phyloP scores from a whole-genome alignment of 164 flowering plant species.

The Tinospora cordifolia region DNA sequence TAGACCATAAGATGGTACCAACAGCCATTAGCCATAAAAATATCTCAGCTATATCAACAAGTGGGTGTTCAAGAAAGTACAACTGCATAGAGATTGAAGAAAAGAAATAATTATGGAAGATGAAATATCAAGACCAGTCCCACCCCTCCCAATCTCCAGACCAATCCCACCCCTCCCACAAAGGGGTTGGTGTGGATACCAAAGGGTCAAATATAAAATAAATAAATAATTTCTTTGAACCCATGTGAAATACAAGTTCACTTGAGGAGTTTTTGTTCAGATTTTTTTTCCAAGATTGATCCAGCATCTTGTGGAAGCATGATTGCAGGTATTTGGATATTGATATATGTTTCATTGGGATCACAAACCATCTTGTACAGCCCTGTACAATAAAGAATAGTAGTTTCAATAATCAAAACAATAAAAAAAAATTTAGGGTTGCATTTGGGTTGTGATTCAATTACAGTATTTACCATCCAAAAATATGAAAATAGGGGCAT shows the following conservation, averaged over 20 bases:
- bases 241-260: slow-evolving; percentile 15
- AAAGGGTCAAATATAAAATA: too few relatives aligned
- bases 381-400: slow-evolving; percentile 36
- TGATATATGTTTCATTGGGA: slow-evolving; percentile 58
- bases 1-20: slow-evolving; percentile 83
- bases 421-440: neutral
- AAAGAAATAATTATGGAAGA: neutral
- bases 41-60: slow-evolving; percentile 94
- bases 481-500: too few relatives aligned
- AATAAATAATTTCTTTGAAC: neutral
- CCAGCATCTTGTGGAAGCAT: slow-evolving; percentile 98
- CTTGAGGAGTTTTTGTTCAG: slow-evolving; percentile 48
- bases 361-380: slow-evolving; percentile 99
- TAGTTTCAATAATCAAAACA: neutral
- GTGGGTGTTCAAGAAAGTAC: slow-evolving; percentile 81
- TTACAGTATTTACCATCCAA: too few relatives aligned
- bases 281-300: slow-evolving; percentile 42
- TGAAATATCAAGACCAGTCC: slow-evolving; percentile 1
- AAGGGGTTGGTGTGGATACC: too few relatives aligned
- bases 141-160: too few relatives aligned
- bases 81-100: slow-evolving; percentile 75
- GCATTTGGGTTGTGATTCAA: too few relatives aligned
- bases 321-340: slow-evolving; percentile 78
- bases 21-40: slow-evolving; percentile 99
- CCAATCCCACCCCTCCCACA: too few relatives aligned